These are phyloP conservation scores for Yarrowia sp. DNA, from an alignment of 805 yeast species.

Conservation along the genomic window DNA sequence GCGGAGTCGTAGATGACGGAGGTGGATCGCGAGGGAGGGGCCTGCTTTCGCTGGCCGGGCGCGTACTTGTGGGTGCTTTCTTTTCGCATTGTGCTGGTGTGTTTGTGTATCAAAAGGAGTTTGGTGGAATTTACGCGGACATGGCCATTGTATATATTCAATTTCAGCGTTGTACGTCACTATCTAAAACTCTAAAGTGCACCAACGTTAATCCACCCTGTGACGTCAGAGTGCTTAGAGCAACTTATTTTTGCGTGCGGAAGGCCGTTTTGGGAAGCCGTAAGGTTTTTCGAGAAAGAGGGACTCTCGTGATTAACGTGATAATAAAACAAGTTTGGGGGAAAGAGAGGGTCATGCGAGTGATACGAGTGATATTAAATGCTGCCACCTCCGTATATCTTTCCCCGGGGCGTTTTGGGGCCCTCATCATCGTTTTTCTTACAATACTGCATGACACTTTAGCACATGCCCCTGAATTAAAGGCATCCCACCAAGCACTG, in stretches of 20 bases:
- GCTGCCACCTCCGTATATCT: neutral
- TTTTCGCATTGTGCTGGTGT: conserved; percentile 14
- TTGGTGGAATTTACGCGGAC: neutral
- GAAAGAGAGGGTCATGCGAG: conserved; percentile 5
- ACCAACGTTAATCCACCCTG: neutral
- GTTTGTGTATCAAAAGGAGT: neutral
- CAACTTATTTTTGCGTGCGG: neutral
- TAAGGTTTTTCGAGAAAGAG: conserved; percentile 12
- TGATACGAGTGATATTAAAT: conserved; percentile 11
- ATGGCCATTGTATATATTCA: conserved; percentile 14
- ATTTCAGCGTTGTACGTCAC: no score
- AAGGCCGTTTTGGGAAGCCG: conserved; percentile 22
- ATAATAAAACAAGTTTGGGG: conserved; percentile 3
- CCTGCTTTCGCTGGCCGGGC: conserved; percentile 25
- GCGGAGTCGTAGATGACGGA: conserved; percentile 29
- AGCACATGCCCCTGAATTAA: conserved; percentile 28
- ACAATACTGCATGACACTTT: neutral
- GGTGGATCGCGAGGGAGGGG: conserved; percentile 22
- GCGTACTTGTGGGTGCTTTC: conserved; percentile 1
- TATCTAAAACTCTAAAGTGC: conserved; percentile 1
- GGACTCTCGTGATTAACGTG: neutral
- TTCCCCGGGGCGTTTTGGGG: neutral
- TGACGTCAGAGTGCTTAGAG: conserved; percentile 5
- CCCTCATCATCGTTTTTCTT: neutral
- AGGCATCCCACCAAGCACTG: conserved; percentile 28